phyloP scores from a whole-genome alignment of 768 basidiomycete genomes.

The Gymnopilus dilepis region DNA sequence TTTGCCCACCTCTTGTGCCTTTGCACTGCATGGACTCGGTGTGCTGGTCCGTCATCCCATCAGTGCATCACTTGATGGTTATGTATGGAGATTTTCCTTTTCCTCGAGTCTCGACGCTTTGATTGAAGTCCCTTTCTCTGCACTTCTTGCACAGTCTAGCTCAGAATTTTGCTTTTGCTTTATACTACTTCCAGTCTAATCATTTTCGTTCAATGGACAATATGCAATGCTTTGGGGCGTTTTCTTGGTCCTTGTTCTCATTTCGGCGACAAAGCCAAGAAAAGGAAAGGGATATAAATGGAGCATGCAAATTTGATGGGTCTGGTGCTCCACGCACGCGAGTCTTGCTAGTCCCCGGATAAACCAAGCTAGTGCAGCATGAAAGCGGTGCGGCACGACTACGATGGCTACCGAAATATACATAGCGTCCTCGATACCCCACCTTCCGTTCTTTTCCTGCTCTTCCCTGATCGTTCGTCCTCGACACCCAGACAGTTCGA shows the following conservation, averaged over 20 bases:
- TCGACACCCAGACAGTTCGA: background rate
- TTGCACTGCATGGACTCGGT: too few species aligned
- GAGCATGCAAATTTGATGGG: background rate
- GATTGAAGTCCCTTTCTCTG: too few species aligned
- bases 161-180: background rate
- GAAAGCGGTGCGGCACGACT: background rate
- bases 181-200: background rate
- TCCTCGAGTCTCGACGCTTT: too few species aligned
- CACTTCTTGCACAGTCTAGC: background rate
- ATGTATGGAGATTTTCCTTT: background rate
- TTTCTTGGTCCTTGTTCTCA: background rate
- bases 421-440: background rate
- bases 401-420: conserved; percentile 5
- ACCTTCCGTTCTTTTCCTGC: background rate
- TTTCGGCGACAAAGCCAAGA: background rate
- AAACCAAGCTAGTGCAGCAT: background rate
- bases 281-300: background rate
- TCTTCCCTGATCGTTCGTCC: too few species aligned
- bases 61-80: background rate
- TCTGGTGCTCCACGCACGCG: background rate
- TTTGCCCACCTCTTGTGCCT: too few species aligned
- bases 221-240: too few species aligned
- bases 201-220: too few species aligned
- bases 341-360: background rate
- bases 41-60: background rate